These are phyloP conservation scores for Talaromyces adpressus DNA, from an alignment of 495 filamentous ascomycete genomes.

Conservation along the genomic window DNA sequence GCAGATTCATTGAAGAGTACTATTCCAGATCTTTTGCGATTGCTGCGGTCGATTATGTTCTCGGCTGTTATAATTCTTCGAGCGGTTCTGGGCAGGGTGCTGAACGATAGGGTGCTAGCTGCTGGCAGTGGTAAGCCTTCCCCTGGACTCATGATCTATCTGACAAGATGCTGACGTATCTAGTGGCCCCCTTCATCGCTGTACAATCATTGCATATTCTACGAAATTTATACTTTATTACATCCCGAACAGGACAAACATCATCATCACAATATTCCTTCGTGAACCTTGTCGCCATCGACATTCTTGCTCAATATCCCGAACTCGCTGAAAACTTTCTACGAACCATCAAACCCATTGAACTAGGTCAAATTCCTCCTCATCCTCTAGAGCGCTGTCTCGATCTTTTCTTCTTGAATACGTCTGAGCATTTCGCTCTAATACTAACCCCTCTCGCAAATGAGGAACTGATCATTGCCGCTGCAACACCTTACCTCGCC, in stretches of 20 bases:
- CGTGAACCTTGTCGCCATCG: constrained; percentile 80
- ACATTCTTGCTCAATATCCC: constrained; percentile 73
- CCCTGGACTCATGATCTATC: constrained; percentile 6
- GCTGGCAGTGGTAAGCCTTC: constrained; percentile 44
- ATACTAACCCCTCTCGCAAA: constrained; percentile 55
- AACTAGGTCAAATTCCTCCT: constrained; percentile 57
- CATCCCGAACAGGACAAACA: constrained; percentile 65
- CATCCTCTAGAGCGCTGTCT: constrained; percentile 72
- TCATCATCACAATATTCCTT: constrained; percentile 78
- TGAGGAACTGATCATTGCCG: constrained; percentile 67
- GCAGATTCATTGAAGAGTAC: constrained; percentile 63
- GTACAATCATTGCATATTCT: constrained; percentile 72
- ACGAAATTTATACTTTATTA: constrained; percentile 81
- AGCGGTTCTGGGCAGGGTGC: constrained; percentile 61
- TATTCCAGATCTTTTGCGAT: constrained; percentile 70
- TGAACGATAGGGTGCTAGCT: constrained; percentile 48
- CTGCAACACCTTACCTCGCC: constrained; percentile 71
- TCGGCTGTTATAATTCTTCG: constrained; percentile 69
- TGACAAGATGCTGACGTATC: constrained; percentile 8
- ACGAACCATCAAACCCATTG: constrained; percentile 48
- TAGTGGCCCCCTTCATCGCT: constrained; percentile 62
- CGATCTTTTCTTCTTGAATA: constrained; percentile 89
- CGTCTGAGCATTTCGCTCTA: constrained; percentile 76
- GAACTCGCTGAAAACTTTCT: constrained; percentile 64
- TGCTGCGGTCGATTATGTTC: constrained; percentile 76